Base-by-base conservation (phyloP, 306 rosid genomes). In the Pyrus betulifolia region DNA sequence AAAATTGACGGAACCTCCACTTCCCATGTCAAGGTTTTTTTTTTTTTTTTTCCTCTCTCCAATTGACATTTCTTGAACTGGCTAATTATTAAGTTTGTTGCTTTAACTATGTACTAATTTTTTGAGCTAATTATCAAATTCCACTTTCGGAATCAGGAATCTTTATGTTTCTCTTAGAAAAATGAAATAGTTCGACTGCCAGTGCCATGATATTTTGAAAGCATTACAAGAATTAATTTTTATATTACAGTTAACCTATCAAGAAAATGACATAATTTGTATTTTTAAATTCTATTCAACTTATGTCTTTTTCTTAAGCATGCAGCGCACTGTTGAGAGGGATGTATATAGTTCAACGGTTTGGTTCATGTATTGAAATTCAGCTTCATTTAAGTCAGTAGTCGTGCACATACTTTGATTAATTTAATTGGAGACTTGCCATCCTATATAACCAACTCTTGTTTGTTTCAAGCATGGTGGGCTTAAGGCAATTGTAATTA, bases 271-370 rank as follows among this genome's bases (percentile, higher is more conserved):
- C 38, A 33, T 33, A 33, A 33, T 33, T 33, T 33, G 38, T 33
- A 33, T 33, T 35, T 33, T 35, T 35, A 6, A 18, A 13, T 55
- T 22, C 4, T n/a, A 57, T 8, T 57, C 25, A 49, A 57, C 22
- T 22, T 33, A 55, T 58, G 15, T 68, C 33, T 3, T 54, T 31
- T 21, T 52, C 30, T n/a, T 14, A 51, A 8, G 71, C 35, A 18
- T 30, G 45, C 22, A 74, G 30, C 61, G 51, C 61, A 40, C 61
- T 52, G 76, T 82, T 77, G 79, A 64, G 79, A 63, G n/a, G 76
- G 27, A 74, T 33, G n/a, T 65, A 45, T 71, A 72, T 38, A 72
- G 14, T 40, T 77, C 52, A 81, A 75, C 51, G 55, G 23, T 70
- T 58, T 77, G 28, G 71, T 55, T 64, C 22, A 66, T 63, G 73